Base-by-base conservation (phyloP, 2,329 filamentous ascomycete species). In the Myriangium duriaei region DNA sequence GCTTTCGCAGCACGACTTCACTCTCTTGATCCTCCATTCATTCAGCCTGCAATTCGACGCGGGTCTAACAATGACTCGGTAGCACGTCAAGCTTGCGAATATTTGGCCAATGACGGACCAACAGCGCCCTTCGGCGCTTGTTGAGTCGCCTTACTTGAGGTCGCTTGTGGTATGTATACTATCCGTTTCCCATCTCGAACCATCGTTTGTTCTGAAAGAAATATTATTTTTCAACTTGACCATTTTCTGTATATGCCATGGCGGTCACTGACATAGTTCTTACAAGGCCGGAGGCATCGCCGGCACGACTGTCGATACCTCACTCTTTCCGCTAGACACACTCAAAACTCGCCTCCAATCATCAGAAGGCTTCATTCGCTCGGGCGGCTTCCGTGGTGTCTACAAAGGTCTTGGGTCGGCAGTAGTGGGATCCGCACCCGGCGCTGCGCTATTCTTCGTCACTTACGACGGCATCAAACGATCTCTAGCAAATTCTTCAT, bases 341-440 rank as follows among this genome's bases (percentile, higher is more conserved):
- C 79, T 98, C 56, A 98, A 98, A 66, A 98, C 92, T 30, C 86
- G 91, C 11, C 83, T 98, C 5, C 91, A 98, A 65, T 85, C 86
- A 46, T 73, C 73, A 33, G 58, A 70, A 40, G 77, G 80, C 58
- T 86, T 94, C 67, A 76, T 84, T 54, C 70, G 81, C 40, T 78
- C 79, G 2, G 88, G 91, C 55, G 88, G 88, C 53, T 87, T 96
- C 70, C 72, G 72, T 34, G 87, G 88, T 44, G 84, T 96, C 51
- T 98, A 98, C 67, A 80, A 83, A 32, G 91, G 91, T 56, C 76
- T 98, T 11, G 91, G 88, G 34, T 84, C 77, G 41, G 86, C 87
- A 1, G 68, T 96, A 35, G 79, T 95, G 41, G 91, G 92, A 18
- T 93, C 84, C 32, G 88, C 91, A 0, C 91, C 91, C 0, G 85